Evolutionary conservation across 169 alveolate genomes (phyloP).

Genomic region (Fabrea salina): DNA sequence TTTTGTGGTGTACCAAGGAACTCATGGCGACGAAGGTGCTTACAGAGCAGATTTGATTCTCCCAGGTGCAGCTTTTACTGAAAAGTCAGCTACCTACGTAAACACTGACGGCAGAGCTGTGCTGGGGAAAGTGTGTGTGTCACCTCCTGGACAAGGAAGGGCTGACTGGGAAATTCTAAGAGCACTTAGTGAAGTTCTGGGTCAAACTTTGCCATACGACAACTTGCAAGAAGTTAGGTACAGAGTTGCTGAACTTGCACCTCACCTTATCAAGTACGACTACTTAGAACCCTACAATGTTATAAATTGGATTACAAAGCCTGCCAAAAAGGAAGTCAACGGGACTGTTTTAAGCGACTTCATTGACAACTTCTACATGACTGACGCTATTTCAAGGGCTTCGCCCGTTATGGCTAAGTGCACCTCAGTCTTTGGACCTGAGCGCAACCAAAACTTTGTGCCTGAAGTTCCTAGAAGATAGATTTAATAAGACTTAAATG

Average conservation of each 20-base stretch:
- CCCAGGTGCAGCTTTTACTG: conserved; percentile 77
- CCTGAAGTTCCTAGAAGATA: conserved; percentile 23
- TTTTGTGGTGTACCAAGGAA: conserved; percentile 74
- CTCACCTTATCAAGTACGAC: conserved; percentile 76
- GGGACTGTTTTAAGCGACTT: not conserved
- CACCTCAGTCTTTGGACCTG: conserved; percentile 67
- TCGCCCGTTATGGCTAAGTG: conserved; percentile 74
- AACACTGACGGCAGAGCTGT: conserved; percentile 78
- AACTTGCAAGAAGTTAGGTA: conserved; percentile 62
- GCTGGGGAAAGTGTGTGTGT: conserved; percentile 48
- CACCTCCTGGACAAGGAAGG: conserved; percentile 72
- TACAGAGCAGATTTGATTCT: conserved; percentile 71
- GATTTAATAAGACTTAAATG: not conserved
- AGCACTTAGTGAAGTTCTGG: conserved; percentile 73
- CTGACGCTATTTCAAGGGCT: conserved; percentile 74
- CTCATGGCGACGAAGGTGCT: conserved; percentile 83
- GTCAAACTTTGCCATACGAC: conserved; percentile 73
- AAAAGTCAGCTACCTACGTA: conserved; percentile 63
- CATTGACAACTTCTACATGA: conserved; percentile 69
- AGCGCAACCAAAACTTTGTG: conserved; percentile 8
- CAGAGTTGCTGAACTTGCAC: conserved; percentile 79
- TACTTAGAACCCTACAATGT: conserved; percentile 60
- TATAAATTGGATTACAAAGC: conserved; percentile 46
- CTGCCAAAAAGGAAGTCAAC: conserved; percentile 44
- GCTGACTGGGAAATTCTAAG: conserved; percentile 78